Base-by-base conservation (phyloP, 768 basidiomycete genomes). In the Xerocomellus dryophilus region DNA sequence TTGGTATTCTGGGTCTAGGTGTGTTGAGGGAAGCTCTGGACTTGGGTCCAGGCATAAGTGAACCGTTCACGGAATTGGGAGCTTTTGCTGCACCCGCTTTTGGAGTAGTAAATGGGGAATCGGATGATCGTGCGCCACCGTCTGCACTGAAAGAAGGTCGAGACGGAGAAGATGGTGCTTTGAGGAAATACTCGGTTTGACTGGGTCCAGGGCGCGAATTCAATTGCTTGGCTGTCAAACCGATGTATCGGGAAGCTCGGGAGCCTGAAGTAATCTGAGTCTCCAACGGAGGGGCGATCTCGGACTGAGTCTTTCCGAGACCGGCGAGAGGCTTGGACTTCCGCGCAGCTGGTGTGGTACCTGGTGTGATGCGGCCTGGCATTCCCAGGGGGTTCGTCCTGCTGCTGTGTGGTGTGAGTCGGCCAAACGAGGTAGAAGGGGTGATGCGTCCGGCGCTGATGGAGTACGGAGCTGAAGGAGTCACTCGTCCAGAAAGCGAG, bases 211-310 rank as follows among this genome's bases (percentile, higher is more conserved):
- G 14, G 47, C 79, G 80, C 21, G 76, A 79, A 65, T 69, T 82
- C 54, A 95, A 78, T 61, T 93, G 89, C 65, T 86, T 83, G 1
- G 92, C 92, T 1, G 90, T 94, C 81, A 93, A 83, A 15, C 84
- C 83, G 31, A 87, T 76, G 66, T 93, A 94, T 68, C 86, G 89
- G 40, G 88, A 87, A 10, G 93, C 92, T 42, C 93, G 78, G 3
- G 91, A 91, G 4, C 92, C 92, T 7, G 84, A 84, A 4, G 92
- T 91, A 53, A 94, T 84, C 54, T 73, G 74, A 29, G 68, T 57
- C 49, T 74, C 72, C 31, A 67, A 59, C 7, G 56, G 43, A 41
- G 69, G 64, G 35, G 31, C 54, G 48, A 11, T 54, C 60, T 38
- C 57, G 51, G 38, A 60, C 74, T 73, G 64, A 73, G 70, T 54